Conservation (phyloP, 73 alveolate genomes). For the Tetrahymena elliotti region DNA sequence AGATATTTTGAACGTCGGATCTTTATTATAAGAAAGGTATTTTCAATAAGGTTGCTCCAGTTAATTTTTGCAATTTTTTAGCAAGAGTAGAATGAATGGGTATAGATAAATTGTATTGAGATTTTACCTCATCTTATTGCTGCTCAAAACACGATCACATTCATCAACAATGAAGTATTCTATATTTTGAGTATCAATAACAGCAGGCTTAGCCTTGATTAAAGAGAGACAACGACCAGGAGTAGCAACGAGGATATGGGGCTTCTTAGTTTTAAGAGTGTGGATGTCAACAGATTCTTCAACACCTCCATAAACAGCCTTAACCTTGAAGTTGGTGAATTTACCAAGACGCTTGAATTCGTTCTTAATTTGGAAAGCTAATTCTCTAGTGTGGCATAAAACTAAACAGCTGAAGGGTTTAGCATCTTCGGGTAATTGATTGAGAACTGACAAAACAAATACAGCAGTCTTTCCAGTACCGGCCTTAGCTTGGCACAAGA, state of each 20-base stretch:
- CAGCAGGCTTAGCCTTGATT: slow-evolving; percentile 69
- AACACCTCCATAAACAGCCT: slow-evolving; percentile 94
- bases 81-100: not conserved
- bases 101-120: not conserved
- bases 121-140: slow-evolving; percentile 36
- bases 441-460: slow-evolving; percentile 94
- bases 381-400: slow-evolving; percentile 98
- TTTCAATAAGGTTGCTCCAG: not conserved
- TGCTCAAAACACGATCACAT: slow-evolving; percentile 32
- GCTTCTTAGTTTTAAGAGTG: slow-evolving; percentile 63
- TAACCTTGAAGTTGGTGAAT: slow-evolving; percentile 79
- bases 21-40: slow-evolving; percentile 80
- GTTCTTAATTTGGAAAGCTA: slow-evolving; percentile 95
- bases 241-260: slow-evolving; percentile 67
- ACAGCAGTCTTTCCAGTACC: slow-evolving; percentile 99
- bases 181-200: slow-evolving; percentile 47
- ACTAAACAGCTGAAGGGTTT: slow-evolving; percentile 95
- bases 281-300: slow-evolving; percentile 74
- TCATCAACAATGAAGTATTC: slow-evolving; percentile 36
- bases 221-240: slow-evolving; percentile 99
- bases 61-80: not conserved
- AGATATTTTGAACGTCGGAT: slow-evolving; percentile 97
- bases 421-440: slow-evolving; percentile 84
- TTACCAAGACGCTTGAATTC: slow-evolving; percentile 91
- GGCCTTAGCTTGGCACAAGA: slow-evolving; percentile 83